Conservation (phyloP, 306 rosid genomes). For the Abrus pulchellus region DNA sequence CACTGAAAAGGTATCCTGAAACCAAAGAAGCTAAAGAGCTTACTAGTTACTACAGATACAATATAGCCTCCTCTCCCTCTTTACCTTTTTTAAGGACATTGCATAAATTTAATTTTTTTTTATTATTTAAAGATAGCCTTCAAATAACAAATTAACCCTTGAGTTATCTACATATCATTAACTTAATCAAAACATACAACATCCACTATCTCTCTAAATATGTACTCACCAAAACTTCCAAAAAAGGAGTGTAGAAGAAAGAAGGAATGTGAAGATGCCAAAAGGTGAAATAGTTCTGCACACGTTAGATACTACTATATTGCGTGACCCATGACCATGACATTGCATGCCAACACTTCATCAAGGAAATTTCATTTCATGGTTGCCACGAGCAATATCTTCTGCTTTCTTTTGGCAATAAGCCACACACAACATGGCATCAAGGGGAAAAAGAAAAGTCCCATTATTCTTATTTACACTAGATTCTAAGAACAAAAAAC, state of each 20-base stretch:
- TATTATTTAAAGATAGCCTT: too few species aligned
- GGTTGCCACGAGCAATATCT: slow-evolving; percentile 46
- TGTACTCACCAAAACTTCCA: slow-evolving; percentile 11
- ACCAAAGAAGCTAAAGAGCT: not conserved
- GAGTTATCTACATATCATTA: not conserved
- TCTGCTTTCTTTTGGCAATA: not conserved
- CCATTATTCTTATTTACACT: slow-evolving; percentile 45
- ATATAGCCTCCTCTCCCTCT: not conserved
- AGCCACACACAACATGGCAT: slow-evolving; percentile 11
- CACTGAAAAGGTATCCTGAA: too few species aligned
- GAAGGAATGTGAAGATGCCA: slow-evolving; percentile 34
- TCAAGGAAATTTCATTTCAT: slow-evolving; percentile 40
- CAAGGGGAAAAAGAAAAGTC: slow-evolving; percentile 34
- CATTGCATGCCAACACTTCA: slow-evolving; percentile 33
- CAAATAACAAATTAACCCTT: not conserved
- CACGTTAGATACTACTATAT: not conserved
- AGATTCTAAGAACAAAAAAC: slow-evolving; percentile 46
- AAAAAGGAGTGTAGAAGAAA: not conserved
- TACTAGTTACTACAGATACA: too few species aligned
- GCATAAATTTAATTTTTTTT: too few species aligned
- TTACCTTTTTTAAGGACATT: not conserved
- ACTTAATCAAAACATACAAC: not conserved
- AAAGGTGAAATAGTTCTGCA: slow-evolving; percentile 4
- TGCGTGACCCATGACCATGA: slow-evolving; percentile 29
- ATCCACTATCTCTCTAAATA: not conserved